A percentile compares a stretch with the other conserved stretches of the same genome.
Evolutionary conservation across 805 yeast genomes (phyloP).

Genomic region (Crinitomyces ghanaensis): DNA sequence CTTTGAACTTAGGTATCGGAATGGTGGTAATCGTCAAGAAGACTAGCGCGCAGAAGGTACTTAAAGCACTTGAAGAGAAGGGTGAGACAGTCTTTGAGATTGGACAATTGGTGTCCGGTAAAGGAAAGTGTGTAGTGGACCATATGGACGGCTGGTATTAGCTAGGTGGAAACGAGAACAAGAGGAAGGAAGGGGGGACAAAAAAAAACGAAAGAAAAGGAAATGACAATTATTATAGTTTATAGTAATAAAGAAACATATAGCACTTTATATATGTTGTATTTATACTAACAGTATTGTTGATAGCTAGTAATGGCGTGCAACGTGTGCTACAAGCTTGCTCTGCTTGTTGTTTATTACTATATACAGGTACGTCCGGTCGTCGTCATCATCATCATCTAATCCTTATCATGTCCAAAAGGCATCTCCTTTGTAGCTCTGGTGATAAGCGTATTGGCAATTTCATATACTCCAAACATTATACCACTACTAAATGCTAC

Average conservation of each 20-base stretch:
- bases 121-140: conserved; percentile 27
- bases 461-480: conserved; percentile 51
- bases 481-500: conserved; percentile 63
- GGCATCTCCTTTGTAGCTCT: conserved; percentile 30
- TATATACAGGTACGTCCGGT: conserved; percentile 1
- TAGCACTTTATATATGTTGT: no score
- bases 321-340: no score
- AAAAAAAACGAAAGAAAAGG: no score
- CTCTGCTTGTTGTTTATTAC: neutral
- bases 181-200: no score
- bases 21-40: conserved; percentile 80
- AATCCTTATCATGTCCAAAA: no score
- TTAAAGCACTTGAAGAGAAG: conserved; percentile 41
- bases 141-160: conserved; percentile 27
- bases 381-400: conserved; percentile 15
- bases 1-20: conserved; percentile 93
- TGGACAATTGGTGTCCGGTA: conserved; percentile 43
- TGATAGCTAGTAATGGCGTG: no score
- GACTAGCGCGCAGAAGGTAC: conserved; percentile 50
- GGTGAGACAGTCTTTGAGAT: conserved; percentile 69
- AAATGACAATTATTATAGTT: no score
- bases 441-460: conserved; percentile 38
- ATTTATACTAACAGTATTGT: no score
- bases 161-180: no score
- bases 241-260: neutral